Evolutionary conservation across 2,329 filamentous ascomycete species (phyloP).

Genomic region (Diplodia scrobiculata): DNA sequence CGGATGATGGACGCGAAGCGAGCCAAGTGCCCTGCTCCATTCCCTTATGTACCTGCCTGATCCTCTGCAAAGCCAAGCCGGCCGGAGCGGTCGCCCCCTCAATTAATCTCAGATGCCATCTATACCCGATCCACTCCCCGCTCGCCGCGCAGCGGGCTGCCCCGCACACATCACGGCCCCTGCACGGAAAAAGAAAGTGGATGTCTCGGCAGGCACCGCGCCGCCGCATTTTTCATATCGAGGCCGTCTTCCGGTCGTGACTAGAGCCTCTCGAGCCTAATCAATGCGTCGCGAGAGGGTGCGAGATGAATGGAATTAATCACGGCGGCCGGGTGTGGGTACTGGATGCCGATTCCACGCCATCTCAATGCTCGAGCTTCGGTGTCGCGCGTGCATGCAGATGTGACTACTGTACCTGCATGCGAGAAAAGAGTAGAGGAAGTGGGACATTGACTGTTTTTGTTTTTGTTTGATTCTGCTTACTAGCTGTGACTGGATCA

Average conservation of each 20-base stretch:
- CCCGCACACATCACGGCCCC: background rate
- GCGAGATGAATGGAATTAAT: too few relatives aligned
- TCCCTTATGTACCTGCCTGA: background rate
- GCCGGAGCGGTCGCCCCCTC: background rate
- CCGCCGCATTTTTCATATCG: background rate
- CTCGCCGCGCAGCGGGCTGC: background rate
- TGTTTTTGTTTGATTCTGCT: background rate
- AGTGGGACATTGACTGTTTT: background rate
- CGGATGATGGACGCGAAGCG: background rate
- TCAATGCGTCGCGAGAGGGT: too few relatives aligned
- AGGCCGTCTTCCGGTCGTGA: background rate
- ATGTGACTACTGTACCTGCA: too few relatives aligned
- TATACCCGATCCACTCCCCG: background rate
- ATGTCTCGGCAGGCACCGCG: background rate
- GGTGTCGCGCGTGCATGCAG: too few relatives aligned
- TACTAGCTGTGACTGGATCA: background rate
- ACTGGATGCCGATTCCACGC: too few relatives aligned
- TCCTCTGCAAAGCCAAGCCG: background rate
- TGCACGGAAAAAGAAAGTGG: background rate
- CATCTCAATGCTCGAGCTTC: too few relatives aligned
- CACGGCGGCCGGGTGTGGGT: too few relatives aligned
- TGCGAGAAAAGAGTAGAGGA: background rate
- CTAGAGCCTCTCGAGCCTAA: too few relatives aligned
- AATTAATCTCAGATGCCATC: constrained; percentile 2
- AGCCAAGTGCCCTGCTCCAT: background rate